These are phyloP conservation scores for Aspergillus sp. DNA, from an alignment of 2,329 filamentous ascomycete genomes.

Conservation along the genomic window DNA sequence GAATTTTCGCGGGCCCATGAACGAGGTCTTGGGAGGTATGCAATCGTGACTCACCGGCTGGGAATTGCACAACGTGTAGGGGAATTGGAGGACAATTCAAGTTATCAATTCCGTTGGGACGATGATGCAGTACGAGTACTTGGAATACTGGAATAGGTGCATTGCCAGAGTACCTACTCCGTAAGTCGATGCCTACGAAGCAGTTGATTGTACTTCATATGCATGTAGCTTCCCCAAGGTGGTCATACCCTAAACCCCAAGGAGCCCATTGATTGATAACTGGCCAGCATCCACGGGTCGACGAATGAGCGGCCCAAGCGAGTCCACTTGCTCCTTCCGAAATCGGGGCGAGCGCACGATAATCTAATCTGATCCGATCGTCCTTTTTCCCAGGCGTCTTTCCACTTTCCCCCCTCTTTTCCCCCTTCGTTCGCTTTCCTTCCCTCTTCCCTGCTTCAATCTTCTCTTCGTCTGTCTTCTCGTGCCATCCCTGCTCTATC, in stretches of 20 bases:
- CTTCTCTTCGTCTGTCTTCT: neutral
- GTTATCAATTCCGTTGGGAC: neutral
- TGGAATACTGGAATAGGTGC: too few relatives aligned
- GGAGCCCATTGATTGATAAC: conserved; percentile 15
- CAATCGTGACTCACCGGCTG: too few relatives aligned
- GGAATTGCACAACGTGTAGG: too few relatives aligned
- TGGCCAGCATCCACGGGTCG: conserved; percentile 4
- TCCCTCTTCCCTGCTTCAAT: neutral
- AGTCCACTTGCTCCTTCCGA: conserved; percentile 18
- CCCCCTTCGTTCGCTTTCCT: conserved; percentile 1
- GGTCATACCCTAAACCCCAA: too few relatives aligned
- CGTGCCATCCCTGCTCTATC: conserved; percentile 1
- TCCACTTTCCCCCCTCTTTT: conserved; percentile 6
- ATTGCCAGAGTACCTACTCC: too few relatives aligned
- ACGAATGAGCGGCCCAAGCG: conserved; percentile 7
- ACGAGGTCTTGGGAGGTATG: neutral
- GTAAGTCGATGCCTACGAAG: too few relatives aligned
- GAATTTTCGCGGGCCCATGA: neutral
- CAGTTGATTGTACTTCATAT: neutral
- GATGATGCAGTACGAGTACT: too few relatives aligned
- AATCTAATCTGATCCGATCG: conserved; percentile 36
- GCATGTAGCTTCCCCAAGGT: neutral
- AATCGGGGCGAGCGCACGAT: conserved; percentile 26
- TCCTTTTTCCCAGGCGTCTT: conserved; percentile 10
- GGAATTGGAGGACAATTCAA: neutral